Base-by-base conservation (phyloP, 352 stramenopile genomes). In the Thalassiosira tumida region DNA sequence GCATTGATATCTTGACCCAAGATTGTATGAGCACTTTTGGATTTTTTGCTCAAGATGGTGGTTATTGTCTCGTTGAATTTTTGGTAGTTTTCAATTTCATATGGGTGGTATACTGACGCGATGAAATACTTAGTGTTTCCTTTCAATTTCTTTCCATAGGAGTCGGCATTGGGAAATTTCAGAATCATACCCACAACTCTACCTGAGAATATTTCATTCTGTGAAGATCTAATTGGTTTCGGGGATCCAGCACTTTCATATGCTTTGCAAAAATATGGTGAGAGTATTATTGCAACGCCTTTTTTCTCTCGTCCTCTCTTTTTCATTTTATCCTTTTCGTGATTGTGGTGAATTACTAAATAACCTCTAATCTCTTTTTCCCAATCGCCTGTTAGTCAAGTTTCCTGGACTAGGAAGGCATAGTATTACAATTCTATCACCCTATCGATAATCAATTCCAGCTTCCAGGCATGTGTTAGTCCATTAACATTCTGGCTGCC, bases 241-340 rank as follows among this genome's bases (percentile, higher is more conserved):
- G n/a, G n/a, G n/a, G n/a, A n/a, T n/a, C n/a, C n/a, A n/a, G n/a
- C n/a, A n/a, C n/a, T n/a, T n/a, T n/a, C n/a, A n/a, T n/a, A n/a
- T n/a, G 78, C 78, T 77, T 77, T n/a, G 1, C 37, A n/a, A 69
- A 77, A 85, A 51, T 43, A 2, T 1, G 78, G 78, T 3, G 62
- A 77, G 35, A 85, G 40, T 13, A 85, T 77, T 40, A 85, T 85
- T n/a, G 29, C 78, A 31, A 85, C 78, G 65, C 78, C 78, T 69
- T n/a, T 81, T 43, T 72, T 10, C 2, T n/a, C 31, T 64, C 64
- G 37, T 76, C 24, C 47, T 59, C 21, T 59, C 47, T 59, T 59
- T 21, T 59, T 21, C 47, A 10, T 59, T 59, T 59, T 21, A 59
- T 77, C 67, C 41, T 76, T n/a, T 15, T 77, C 50, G 33, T 85